Percentiles rank a stretch among this genome's conserved stretches.
phyloP scores from a whole-genome alignment of 2,329 filamentous ascomycete genomes.

The Grosmannia clavigera region DNA sequence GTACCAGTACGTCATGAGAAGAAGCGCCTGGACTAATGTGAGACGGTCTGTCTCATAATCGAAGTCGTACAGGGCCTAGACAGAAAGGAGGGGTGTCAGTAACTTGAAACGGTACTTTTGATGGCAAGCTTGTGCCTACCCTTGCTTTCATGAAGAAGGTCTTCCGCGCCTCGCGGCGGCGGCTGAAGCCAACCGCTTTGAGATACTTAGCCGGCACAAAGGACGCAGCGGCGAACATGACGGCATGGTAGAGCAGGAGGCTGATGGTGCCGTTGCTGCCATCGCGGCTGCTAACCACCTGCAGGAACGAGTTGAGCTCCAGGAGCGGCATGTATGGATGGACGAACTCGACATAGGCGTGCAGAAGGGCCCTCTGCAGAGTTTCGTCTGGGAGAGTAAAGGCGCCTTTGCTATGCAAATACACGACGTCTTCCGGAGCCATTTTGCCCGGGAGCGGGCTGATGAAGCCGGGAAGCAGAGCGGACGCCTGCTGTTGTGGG shows the following conservation, averaged over 20 bases:
- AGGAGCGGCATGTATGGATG: slow-evolving; percentile 90
- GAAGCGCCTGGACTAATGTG: slow-evolving; percentile 72
- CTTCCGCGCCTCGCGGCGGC: slow-evolving; percentile 70
- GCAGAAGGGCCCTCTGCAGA: slow-evolving; percentile 70
- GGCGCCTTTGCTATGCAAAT: slow-evolving; percentile 74
- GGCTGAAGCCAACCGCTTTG: slow-evolving; percentile 62
- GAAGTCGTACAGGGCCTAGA: slow-evolving; percentile 76
- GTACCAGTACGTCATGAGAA: slow-evolving; percentile 96
- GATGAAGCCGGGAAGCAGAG: slow-evolving; percentile 55
- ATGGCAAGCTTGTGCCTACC: slow-evolving; percentile 34
- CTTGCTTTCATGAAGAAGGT: slow-evolving; percentile 81
- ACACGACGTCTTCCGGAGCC: slow-evolving; percentile 68
- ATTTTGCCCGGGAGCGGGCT: slow-evolving; percentile 68
- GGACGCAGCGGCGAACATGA: slow-evolving; percentile 87
- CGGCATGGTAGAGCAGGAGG: slow-evolving; percentile 79
- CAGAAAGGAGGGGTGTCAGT: slow-evolving; percentile 6
- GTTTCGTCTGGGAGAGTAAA: slow-evolving; percentile 58
- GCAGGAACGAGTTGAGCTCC: slow-evolving; percentile 50
- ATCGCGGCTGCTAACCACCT: slow-evolving; percentile 51
- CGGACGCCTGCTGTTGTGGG: slow-evolving; percentile 16
- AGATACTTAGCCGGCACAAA: slow-evolving; percentile 75
- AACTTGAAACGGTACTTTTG: not conserved
- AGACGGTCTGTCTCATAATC: slow-evolving; percentile 89
- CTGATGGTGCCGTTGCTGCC: slow-evolving; percentile 62
- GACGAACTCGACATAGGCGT: slow-evolving; percentile 77